phyloP scores from a whole-genome alignment of 139 green algal genomes.

The Chloropicon primus region DNA sequence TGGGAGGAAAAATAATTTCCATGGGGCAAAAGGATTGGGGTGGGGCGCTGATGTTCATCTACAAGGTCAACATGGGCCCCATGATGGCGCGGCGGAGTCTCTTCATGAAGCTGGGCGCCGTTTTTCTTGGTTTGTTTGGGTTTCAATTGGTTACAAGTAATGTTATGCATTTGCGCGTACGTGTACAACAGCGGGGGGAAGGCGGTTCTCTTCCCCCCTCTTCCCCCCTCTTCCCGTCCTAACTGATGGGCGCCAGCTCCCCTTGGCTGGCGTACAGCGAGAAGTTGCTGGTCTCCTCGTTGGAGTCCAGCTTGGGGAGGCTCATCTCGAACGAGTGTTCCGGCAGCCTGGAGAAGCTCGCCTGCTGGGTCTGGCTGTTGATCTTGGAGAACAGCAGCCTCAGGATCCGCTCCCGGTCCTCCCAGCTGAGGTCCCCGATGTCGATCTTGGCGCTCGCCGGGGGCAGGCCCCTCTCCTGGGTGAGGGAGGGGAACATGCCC shows the following conservation, averaged over 20 bases:
- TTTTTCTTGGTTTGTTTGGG: no score
- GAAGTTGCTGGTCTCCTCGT: not conserved
- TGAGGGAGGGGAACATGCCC: slow-evolving; percentile 6
- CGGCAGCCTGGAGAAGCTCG: slow-evolving; percentile 31
- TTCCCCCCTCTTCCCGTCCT: not conserved
- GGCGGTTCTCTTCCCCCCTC: no score
- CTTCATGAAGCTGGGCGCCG: slow-evolving; percentile 10
- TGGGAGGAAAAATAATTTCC: no score
- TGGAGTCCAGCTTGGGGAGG: not conserved
- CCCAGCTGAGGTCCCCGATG: slow-evolving; percentile 61
- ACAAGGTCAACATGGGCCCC: slow-evolving; percentile 8
- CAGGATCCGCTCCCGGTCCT: slow-evolving; percentile 67
- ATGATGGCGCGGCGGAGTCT: not conserved
- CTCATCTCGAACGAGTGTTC: slow-evolving; percentile 14
- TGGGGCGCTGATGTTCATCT: slow-evolving; percentile 7
- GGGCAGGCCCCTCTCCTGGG: not conserved
- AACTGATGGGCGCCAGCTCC: not conserved
- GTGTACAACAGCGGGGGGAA: no score
- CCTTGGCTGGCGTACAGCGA: not conserved
- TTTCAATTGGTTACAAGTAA: no score
- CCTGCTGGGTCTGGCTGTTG: slow-evolving; percentile 41
- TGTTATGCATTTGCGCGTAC: no score
- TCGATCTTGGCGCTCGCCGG: slow-evolving; percentile 24
- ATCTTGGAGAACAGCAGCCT: slow-evolving; percentile 71
- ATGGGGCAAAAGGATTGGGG: no score